A percentile compares a stretch with the other conserved stretches of the same genome.
Evolutionary conservation across 805 yeast genomes (phyloP).

Genomic region (Nakazawaea pomicola): DNA sequence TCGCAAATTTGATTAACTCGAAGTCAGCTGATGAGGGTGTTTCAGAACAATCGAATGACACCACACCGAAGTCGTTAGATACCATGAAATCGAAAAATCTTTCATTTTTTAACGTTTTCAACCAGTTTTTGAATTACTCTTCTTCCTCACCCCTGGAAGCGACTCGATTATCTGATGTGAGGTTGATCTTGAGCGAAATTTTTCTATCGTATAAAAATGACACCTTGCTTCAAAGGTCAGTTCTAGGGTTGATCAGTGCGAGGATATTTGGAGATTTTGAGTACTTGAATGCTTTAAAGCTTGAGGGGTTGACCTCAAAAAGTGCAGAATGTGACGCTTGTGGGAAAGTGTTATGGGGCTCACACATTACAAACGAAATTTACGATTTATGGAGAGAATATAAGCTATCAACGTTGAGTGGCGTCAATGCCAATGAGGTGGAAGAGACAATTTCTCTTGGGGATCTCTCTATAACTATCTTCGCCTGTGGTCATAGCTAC

Average conservation of each 20-base stretch:
- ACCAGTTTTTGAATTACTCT: conserved; percentile 47
- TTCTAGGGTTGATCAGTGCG: conserved; percentile 49
- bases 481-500: conserved; percentile 64
- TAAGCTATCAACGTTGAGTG: conserved; percentile 10
- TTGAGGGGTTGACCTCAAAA: conserved; percentile 59
- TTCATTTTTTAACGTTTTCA: conserved; percentile 52
- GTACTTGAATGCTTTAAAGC: conserved; percentile 33
- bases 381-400: conserved; percentile 54
- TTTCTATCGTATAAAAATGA: conserved; percentile 64
- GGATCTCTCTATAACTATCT: conserved; percentile 30
- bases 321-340: conserved; percentile 68
- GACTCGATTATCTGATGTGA: conserved; percentile 55
- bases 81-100: conserved; percentile 14
- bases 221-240: conserved; percentile 44
- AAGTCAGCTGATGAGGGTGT: conserved; percentile 4
- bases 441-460: conserved; percentile 7
- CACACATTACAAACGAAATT: conserved; percentile 43
- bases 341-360: conserved; percentile 70
- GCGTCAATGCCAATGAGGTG: no score
- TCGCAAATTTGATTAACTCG: conserved; percentile 31
- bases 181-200: conserved; percentile 56
- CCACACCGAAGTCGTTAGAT: not conserved
- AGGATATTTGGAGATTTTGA: conserved; percentile 47
- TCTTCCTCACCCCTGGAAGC: conserved; percentile 29
- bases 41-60: not conserved